These are phyloP conservation scores for Oryza brachyantha DNA, from an alignment of 176 grass and related monocot genomes.

Conservation along the genomic window DNA sequence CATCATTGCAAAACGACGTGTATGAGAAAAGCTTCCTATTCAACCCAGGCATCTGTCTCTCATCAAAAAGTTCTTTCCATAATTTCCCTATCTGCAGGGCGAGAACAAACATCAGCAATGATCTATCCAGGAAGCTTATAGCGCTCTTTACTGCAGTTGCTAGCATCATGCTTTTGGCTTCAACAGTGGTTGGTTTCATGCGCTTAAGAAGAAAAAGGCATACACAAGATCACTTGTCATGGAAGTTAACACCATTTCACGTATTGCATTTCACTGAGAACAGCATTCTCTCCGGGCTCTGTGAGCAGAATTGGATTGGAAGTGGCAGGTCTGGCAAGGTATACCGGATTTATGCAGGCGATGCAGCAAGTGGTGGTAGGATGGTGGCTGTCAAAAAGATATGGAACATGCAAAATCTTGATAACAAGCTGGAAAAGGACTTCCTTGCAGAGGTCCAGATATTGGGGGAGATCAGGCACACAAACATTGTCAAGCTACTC, in stretches of 20 bases:
- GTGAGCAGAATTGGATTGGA: conserved; percentile 57
- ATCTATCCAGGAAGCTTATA: conserved; percentile 6
- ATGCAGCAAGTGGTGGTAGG: background rate
- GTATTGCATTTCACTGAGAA: conserved; percentile 36
- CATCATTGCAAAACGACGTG: conserved; percentile 23
- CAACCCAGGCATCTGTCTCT: conserved; percentile 57
- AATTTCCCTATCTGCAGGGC: conserved; percentile 28
- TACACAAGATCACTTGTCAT: conserved; percentile 20
- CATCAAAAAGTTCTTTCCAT: background rate
- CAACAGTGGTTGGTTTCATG: conserved; percentile 14
- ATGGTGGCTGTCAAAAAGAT: conserved; percentile 71
- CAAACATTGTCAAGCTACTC: conserved; percentile 62
- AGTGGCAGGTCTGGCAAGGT: conserved; percentile 63
- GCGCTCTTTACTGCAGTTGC: conserved; percentile 26
- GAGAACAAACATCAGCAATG: background rate
- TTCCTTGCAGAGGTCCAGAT: conserved; percentile 58
- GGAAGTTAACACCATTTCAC: conserved; percentile 56
- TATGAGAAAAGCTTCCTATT: conserved; percentile 54
- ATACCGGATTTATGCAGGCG: conserved; percentile 33
- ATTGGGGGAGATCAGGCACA: conserved; percentile 54
- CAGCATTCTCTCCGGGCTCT: conserved; percentile 34
- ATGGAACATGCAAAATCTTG: conserved; percentile 33
- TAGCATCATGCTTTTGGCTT: conserved; percentile 9
- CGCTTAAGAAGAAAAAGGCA: conserved; percentile 16
- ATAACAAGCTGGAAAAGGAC: conserved; percentile 46